Conservation (phyloP, 306 rosid species). For the Nissolia schottii region DNA sequence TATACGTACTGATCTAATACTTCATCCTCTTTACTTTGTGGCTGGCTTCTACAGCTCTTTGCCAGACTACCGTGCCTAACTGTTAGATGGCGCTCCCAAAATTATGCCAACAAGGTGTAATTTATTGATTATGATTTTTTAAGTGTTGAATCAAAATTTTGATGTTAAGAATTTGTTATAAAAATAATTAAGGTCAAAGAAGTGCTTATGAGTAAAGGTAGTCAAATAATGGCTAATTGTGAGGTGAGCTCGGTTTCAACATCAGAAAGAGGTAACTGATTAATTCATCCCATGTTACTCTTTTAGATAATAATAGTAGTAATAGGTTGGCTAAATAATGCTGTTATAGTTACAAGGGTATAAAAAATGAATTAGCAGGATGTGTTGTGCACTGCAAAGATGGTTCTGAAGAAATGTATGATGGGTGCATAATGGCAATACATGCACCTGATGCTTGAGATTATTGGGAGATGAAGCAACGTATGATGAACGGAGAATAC, state of each 20-base stretch:
- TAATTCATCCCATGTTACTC: background rate
- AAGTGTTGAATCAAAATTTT: no score
- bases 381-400: slow-evolving; percentile 50
- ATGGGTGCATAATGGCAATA: slow-evolving; percentile 65
- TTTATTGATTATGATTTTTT: slow-evolving; percentile 7
- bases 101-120: slow-evolving; percentile 57
- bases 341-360: background rate
- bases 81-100: slow-evolving; percentile 64
- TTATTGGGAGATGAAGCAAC: slow-evolving; percentile 79
- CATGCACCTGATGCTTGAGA: slow-evolving; percentile 87
- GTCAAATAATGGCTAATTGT: slow-evolving; percentile 46
- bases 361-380: slow-evolving; percentile 45
- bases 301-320: background rate
- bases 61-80: slow-evolving; percentile 95
- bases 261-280: slow-evolving; percentile 49
- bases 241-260: slow-evolving; percentile 55
- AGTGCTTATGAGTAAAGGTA: slow-evolving; percentile 55
- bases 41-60: slow-evolving; percentile 63
- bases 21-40: slow-evolving; percentile 11
- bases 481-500: slow-evolving; percentile 61
- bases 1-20: no score
- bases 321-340: no score
- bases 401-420: slow-evolving; percentile 54
- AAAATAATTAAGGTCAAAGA: slow-evolving; percentile 68
- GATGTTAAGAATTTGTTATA: background rate